Base-by-base conservation (phyloP, 805 yeast genomes). In the Nakazawaea laoshanensis region DNA sequence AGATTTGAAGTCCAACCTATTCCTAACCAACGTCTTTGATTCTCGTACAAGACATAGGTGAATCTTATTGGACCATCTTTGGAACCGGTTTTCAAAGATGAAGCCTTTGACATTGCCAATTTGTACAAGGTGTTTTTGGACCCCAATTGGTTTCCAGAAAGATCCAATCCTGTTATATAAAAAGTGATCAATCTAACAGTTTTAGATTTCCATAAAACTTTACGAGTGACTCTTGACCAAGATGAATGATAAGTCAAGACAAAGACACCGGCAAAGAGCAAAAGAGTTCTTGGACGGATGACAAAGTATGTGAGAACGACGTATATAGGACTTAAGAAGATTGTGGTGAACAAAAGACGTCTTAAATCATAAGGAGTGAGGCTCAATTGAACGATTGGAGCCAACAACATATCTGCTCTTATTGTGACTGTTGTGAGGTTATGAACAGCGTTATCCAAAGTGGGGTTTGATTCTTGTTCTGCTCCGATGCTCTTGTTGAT, bases 1-100 rank as follows among this genome's bases (percentile, higher is more conserved):
- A 92, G 65, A 49, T 87, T 87, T 11, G 94, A 67, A 0, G 97
- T 89, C 98, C 98, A 89, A 9, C 98, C 98, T 46, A 89, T 84
- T 10, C 96, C 97, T 24, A 89, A 65, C 98, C 98, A 89, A 47
- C 94, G 77, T 50, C 98, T 75, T 61, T 89, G 97, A 53, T 89
- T 89, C 53, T 89, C 98, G 55, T 78, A 88, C 8, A 92, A 64
- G 2, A 86, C 96, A 55, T 85, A 89, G 4, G 96, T 88, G 55
- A 88, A 92, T 36, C 88, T 60, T 19, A 85, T 87, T 2, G 77
- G 74, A 33, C 62, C 48, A 28, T 49, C 53, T 19, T 29, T 31
- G 2, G 50, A 48, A 11, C 44, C 48, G 5, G 13, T 18, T 32
- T 46, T 55, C 38, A 45, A 35, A 45, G 57, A 57, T 47, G 65